Conservation (phyloP, 176 grass and related monocot species). For the Themeda triandra region DNA sequence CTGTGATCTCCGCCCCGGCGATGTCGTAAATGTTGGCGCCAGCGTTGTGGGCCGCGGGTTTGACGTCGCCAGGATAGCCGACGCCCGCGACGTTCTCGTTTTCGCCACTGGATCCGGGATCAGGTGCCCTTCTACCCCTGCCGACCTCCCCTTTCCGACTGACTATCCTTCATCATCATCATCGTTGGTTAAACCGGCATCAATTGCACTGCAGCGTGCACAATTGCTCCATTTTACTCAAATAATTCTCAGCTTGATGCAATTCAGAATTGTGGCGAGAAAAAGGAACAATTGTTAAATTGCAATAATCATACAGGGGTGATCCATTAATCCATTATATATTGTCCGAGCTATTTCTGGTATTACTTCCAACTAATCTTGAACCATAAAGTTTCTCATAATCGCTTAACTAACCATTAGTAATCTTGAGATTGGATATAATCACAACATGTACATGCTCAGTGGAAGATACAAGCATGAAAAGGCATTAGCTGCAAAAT, state of each 20-base stretch:
- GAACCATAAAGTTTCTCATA: neutral
- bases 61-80: conserved; percentile 35
- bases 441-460: neutral
- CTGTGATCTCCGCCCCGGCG: conserved; percentile 55
- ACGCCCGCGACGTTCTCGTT: conserved; percentile 44
- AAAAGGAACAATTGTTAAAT: neutral
- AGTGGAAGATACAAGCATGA: neutral
- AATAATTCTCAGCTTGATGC: neutral
- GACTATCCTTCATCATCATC: too few relatives aligned
- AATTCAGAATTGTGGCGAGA: neutral
- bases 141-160: neutral
- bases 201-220: neutral
- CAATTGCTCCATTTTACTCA: neutral
- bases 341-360: neutral
- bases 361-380: neutral
- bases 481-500: neutral
- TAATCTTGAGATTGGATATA: neutral
- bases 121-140: conserved; percentile 31
- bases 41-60: conserved; percentile 61
- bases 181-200: neutral
- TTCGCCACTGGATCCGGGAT: conserved; percentile 85
- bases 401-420: neutral
- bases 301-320: neutral
- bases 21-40: conserved; percentile 45
- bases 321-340: neutral